Evolutionary conservation across 75 land plant species (phyloP).

Genomic region (Cunninghamia lanceolata): DNA sequence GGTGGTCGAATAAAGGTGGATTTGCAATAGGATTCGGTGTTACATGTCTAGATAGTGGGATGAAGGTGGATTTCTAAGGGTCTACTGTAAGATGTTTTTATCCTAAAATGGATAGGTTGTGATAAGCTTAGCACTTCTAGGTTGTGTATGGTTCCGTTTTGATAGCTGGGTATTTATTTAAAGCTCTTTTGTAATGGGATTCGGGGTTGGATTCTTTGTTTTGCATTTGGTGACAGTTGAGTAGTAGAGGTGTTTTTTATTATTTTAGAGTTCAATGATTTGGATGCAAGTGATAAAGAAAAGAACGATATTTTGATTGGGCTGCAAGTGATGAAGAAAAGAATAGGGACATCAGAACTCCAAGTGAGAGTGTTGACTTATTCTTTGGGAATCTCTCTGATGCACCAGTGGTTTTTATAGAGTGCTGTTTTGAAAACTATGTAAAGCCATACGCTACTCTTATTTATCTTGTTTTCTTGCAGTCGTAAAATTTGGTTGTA

Average conservation of each 20-base stretch:
- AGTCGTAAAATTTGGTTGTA: background rate
- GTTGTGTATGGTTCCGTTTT: no score
- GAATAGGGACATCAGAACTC: constrained; percentile 9
- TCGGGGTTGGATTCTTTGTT: no score
- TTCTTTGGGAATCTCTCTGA: constrained; percentile 13
- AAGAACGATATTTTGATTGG: background rate
- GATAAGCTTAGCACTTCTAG: no score
- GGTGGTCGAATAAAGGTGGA: no score
- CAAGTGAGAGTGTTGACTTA: background rate
- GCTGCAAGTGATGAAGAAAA: constrained; percentile 10
- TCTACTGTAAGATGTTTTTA: no score
- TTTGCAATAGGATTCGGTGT: no score
- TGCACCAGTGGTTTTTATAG: background rate
- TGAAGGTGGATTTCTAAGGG: no score
- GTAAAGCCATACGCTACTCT: no score
- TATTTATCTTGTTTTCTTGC: background rate
- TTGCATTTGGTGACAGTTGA: background rate
- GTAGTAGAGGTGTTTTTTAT: background rate
- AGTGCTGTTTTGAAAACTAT: background rate
- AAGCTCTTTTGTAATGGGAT: no score
- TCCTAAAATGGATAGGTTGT: no score
- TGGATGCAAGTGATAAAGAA: constrained; percentile 8
- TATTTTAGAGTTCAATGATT: background rate
- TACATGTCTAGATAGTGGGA: no score
- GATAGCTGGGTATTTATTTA: no score